Conservation (phyloP, 495 filamentous ascomycete genomes). For the Aspergillus bridgeri region DNA sequence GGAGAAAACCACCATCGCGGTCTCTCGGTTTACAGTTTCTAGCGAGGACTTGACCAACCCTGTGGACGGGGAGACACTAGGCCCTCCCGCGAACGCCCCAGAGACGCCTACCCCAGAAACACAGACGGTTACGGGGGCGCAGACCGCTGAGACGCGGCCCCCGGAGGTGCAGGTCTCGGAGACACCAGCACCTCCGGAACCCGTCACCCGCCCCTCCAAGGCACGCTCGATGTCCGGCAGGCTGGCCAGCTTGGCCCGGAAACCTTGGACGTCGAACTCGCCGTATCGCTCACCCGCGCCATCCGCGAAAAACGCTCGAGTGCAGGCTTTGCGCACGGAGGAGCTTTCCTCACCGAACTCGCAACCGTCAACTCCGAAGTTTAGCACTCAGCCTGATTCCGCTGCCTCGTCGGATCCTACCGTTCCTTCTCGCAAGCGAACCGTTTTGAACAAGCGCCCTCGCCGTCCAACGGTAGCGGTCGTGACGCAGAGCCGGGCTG, state of each 20-base stretch:
- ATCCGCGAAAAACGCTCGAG: slow-evolving; percentile 36
- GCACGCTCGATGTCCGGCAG: slow-evolving; percentile 57
- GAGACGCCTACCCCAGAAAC: neutral
- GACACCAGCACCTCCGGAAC: slow-evolving; percentile 34
- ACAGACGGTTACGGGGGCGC: neutral
- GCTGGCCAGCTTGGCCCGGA: slow-evolving; percentile 62
- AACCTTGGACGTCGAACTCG: slow-evolving; percentile 63
- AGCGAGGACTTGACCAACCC: slow-evolving; percentile 35
- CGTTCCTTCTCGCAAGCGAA: slow-evolving; percentile 32
- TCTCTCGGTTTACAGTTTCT: slow-evolving; percentile 39
- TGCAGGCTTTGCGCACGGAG: slow-evolving; percentile 35
- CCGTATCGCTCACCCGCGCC: slow-evolving; percentile 62
- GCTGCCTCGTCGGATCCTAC: slow-evolving; percentile 26
- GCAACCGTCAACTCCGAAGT: slow-evolving; percentile 7
- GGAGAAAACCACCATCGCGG: slow-evolving; percentile 30
- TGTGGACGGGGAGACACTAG: slow-evolving; percentile 11
- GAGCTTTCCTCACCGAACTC: slow-evolving; percentile 32
- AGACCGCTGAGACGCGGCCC: neutral
- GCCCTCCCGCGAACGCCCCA: slow-evolving; percentile 2
- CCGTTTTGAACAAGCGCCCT: slow-evolving; percentile 41
- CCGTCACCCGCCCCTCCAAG: slow-evolving; percentile 42
- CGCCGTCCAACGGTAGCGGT: slow-evolving; percentile 52
- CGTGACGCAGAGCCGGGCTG: slow-evolving; percentile 45
- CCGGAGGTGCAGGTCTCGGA: slow-evolving; percentile 21
- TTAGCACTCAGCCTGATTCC: slow-evolving; percentile 19